A percentile compares a stretch with the other conserved stretches of the same genome.
phyloP scores from a whole-genome alignment of 495 filamentous ascomycete species.

The Trichoderma reesei region DNA sequence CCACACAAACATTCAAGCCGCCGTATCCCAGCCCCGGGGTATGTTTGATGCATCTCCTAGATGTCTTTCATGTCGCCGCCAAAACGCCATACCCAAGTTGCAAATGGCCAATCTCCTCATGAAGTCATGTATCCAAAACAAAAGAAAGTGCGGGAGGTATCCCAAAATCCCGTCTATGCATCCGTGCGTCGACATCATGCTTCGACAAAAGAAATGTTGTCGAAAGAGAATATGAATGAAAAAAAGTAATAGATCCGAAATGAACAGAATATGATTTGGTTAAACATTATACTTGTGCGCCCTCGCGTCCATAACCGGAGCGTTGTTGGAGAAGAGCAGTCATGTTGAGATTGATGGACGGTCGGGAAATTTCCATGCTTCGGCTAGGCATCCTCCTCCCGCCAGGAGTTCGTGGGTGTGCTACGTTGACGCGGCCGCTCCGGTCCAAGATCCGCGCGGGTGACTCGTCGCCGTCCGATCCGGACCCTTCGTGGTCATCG shows the following conservation, averaged over 20 bases:
- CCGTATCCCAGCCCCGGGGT: background rate
- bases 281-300: background rate
- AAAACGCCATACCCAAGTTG: background rate
- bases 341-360: slow-evolving; percentile 23
- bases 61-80: background rate
- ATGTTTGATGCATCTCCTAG: background rate
- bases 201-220: background rate
- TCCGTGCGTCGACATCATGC: background rate
- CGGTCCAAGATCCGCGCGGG: slow-evolving; percentile 31
- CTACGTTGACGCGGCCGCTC: slow-evolving; percentile 41
- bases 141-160: background rate
- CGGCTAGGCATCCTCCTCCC: slow-evolving; percentile 36
- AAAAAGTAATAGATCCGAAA: background rate
- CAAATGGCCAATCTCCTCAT: background rate
- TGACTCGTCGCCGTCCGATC: slow-evolving; percentile 27
- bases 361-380: slow-evolving; percentile 38
- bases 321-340: background rate
- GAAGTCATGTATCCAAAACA: background rate
- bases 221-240: background rate
- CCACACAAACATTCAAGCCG: background rate
- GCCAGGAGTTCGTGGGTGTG: slow-evolving; percentile 45
- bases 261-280: background rate
- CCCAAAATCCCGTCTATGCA: no score
- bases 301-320: background rate
- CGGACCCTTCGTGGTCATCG: slow-evolving; percentile 22